Evolutionary conservation across 176 grass and related monocot genomes (phyloP), one percentile per base, ranked within the genome.

Genomic region (Miscanthus lutarioriparius): DNA sequence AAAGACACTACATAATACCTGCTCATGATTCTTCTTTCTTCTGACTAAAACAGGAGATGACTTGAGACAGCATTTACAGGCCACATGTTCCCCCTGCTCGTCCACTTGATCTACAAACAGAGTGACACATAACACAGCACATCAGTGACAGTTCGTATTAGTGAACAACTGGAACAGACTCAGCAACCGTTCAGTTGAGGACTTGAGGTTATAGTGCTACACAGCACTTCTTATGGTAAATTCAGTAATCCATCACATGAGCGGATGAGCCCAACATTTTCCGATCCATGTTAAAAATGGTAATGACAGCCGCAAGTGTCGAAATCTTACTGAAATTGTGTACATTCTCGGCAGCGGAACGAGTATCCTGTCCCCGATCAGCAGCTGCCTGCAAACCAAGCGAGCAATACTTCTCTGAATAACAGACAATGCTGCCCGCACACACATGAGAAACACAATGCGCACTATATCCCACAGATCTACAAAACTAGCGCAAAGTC

Each of bases 321-420:
- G 19, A 32, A 22, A 54, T 62, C 77, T 38, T 81, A 89, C 87
- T 32, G 1, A 59, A 76, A 2, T 0, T 6, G 6, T 2, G 70
- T 0, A 2, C 7, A 1, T 41, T 8, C 3, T 19, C 2, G 1
- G 6, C 20, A 2, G 20, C 20, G 0, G 77, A 48, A 28, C 1
- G 6, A 62, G 39, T 28, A 51, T 4, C 65, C n/a, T 7, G 6
- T 51, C 47, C 20, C 40, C 1, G 0, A 8, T 2, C 70, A 23
- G 20, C 77, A 12, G n/a, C 77, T 53, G 4, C 71, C 87, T 89
- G 20, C 32, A 76, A 32, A 76, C 8, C 37, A 85, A 72, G 53
- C 0, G 4, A 43, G 9, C 58, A 73, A 0, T 26, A 0, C 5
- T 13, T 43, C 5, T 36, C 9, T 23, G 20, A 70, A 82, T 61